Base-by-base conservation (phyloP, 106 monocot genomes). In the Gastrodia elata region DNA sequence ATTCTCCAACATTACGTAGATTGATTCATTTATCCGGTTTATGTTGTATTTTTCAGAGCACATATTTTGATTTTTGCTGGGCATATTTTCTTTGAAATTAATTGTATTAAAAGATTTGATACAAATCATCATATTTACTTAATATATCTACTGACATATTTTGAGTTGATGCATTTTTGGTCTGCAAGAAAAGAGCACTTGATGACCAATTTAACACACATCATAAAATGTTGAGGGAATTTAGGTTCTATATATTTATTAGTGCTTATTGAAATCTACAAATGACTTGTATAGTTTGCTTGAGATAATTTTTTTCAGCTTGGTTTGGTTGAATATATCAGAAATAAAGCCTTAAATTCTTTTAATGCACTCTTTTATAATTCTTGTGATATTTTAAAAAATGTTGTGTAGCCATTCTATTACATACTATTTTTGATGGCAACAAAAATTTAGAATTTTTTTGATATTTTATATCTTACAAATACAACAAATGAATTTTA, bases 11-110 rank as follows among this genome's bases (percentile, higher is more conserved):
- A n/a, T n/a, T n/a, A n/a, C n/a, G n/a, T n/a, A n/a, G n/a, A n/a
- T n/a, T n/a, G n/a, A n/a, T n/a, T n/a, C n/a, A 38, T 18, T 67
- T 67, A 16, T 20, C 13, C n/a, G 67, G 67, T 36, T 67, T 67
- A 22, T 38, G 30, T 67, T 38, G 32, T 18, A 67, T 67, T 67
- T 20, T 67, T 67, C 20, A 8, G 37, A 67, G 69, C 39, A 24
- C 39, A 39, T 24, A 25, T 69, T 69, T 69, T 67, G 20, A 67
- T 38, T 35, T 37, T 32, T 61, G 28, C 61, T 32, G 32, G 27
- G 1, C 8, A 67, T 38, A 37, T 35, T 67, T 67, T 67, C 32
- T 59, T 33, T 4, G 67, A 18, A 37, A 18, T 67, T 67, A 37
- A 1, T 20, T 36, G 18, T 20, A 37, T 16, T 67, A 20, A 36